phyloP scores from a whole-genome alignment of 495 filamentous ascomycete genomes.

The Jackrogersella multiformis region DNA sequence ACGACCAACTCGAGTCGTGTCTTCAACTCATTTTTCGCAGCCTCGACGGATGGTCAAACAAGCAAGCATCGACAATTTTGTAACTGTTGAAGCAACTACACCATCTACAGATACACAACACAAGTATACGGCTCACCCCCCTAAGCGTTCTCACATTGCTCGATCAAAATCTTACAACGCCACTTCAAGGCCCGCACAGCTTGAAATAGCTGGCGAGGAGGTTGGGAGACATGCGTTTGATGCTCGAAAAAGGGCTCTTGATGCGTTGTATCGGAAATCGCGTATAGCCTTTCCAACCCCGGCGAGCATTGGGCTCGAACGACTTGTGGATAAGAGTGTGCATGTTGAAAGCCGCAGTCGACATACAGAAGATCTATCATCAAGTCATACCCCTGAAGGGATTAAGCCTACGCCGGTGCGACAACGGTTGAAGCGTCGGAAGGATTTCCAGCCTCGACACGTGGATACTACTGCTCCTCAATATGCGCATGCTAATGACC shows the following conservation, averaged over 20 bases:
- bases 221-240: constrained; percentile 45
- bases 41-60: constrained; percentile 46
- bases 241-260: constrained; percentile 56
- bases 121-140: constrained; percentile 16
- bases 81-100: constrained; percentile 28
- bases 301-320: constrained; percentile 37
- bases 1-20: constrained; percentile 12
- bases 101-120: constrained; percentile 10
- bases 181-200: constrained; percentile 55
- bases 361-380: constrained; percentile 30
- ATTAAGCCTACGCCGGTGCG: constrained; percentile 39
- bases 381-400: constrained; percentile 38
- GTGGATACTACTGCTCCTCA: constrained; percentile 60
- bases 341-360: constrained; percentile 26
- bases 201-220: constrained; percentile 53
- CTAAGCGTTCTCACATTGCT: constrained; percentile 9
- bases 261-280: constrained; percentile 58
- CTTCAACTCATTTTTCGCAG: constrained; percentile 29
- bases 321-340: constrained; percentile 37
- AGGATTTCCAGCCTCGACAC: constrained; percentile 60
- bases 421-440: constrained; percentile 51
- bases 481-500: constrained; percentile 60
- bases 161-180: constrained; percentile 19
- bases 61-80: constrained; percentile 47
- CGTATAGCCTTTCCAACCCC: constrained; percentile 39